Evolutionary conservation across 768 basidiomycete species (phyloP).

Genomic region (Xanthoconium purpureum): DNA sequence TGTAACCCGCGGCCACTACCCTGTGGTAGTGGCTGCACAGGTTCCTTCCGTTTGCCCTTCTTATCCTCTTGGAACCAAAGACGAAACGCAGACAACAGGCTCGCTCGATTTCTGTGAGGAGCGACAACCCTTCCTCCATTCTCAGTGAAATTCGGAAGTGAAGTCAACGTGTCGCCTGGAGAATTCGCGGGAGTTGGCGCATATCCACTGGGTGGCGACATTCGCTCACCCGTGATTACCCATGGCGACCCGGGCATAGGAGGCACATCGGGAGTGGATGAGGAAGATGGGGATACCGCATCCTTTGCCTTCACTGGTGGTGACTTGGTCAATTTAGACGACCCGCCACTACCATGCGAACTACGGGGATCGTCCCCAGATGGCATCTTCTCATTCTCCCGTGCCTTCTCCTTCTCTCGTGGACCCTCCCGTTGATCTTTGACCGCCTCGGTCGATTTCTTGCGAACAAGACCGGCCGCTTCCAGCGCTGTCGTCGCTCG

Average conservation of each 20-base stretch:
- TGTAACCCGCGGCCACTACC: conserved; percentile 20
- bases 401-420: conserved; percentile 40
- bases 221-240: conserved; percentile 55
- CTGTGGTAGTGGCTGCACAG: conserved; percentile 15
- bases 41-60: conserved; percentile 79
- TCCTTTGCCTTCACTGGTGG: conserved; percentile 58
- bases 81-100: conserved; percentile 79
- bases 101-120: conserved; percentile 65
- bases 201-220: conserved; percentile 34
- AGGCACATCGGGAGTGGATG: conserved; percentile 43
- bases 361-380: conserved; percentile 57
- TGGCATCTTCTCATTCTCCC: conserved; percentile 40
- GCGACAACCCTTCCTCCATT: conserved; percentile 32
- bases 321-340: conserved; percentile 62
- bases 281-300: conserved; percentile 42
- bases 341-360: conserved; percentile 62
- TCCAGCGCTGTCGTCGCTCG: conserved; percentile 89
- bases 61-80: conserved; percentile 91
- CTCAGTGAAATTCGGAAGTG: conserved; percentile 40
- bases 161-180: conserved; percentile 50
- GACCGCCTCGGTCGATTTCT: conserved; percentile 76
- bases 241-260: conserved; percentile 64
- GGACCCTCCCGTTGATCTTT: conserved; percentile 56
- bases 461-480: conserved; percentile 78
- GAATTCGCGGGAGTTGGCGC: conserved; percentile 50